phyloP scores from a whole-genome alignment of 1,284 basidiomycete genomes.

The Leccinum pseudoinsigne region DNA sequence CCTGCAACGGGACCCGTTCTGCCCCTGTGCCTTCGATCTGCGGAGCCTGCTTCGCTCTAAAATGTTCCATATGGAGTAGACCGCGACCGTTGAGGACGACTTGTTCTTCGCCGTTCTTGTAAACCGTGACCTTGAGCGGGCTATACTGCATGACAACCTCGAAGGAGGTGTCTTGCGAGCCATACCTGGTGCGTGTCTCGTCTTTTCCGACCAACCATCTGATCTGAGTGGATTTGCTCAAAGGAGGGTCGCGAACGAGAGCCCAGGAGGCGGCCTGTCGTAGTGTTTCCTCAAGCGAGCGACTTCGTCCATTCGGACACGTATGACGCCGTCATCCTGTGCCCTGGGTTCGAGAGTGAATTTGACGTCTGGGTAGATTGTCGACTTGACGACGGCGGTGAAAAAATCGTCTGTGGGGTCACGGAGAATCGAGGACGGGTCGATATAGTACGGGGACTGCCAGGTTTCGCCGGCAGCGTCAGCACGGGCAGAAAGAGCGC shows the following conservation, averaged over 20 bases:
- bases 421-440: constrained; percentile 51
- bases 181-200: constrained; percentile 58
- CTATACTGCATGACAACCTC: constrained; percentile 70
- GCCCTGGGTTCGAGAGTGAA: constrained; percentile 82
- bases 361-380: constrained; percentile 78
- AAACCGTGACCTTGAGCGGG: constrained; percentile 74
- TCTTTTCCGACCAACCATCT: constrained; percentile 66
- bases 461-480: constrained; percentile 57
- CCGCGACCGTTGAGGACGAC: constrained; percentile 89
- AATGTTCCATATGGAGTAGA: constrained; percentile 98
- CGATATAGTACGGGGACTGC: constrained; percentile 83
- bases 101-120: constrained; percentile 77
- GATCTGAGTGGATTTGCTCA: constrained; percentile 44
- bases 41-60: constrained; percentile 64
- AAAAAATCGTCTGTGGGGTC: constrained; percentile 60
- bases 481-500: constrained; percentile 77
- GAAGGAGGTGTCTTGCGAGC: constrained; percentile 55
- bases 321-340: constrained; percentile 81
- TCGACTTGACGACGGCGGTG: constrained; percentile 70
- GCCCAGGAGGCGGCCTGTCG: constrained; percentile 88
- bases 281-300: constrained; percentile 78
- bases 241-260: constrained; percentile 65
- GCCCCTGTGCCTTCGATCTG: too few species aligned
- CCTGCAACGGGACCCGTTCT: too few species aligned
- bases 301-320: constrained; percentile 86